A percentile compares a stretch with the other conserved stretches of the same genome.
Evolutionary conservation across 306 rosid genomes (phyloP).

Genomic region (Luffa aegyptiaca): DNA sequence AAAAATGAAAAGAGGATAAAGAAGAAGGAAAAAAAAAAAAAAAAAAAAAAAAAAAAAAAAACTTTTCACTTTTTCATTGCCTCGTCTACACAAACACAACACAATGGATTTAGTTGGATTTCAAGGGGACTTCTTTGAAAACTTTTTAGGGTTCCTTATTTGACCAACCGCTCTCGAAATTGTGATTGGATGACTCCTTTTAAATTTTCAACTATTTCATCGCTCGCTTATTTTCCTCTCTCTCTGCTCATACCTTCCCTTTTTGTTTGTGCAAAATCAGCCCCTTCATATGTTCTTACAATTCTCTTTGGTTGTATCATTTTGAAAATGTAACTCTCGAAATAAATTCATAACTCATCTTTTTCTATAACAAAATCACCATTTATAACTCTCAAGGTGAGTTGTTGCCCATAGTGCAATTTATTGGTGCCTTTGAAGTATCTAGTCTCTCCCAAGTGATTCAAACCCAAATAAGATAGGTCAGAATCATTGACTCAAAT

Average conservation of each 20-base stretch:
- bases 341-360: too few species aligned
- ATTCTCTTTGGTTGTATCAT: fast-evolving
- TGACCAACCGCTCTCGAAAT: neutral
- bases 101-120: neutral
- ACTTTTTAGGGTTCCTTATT: neutral
- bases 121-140: neutral
- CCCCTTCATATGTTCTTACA: too few species aligned
- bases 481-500: too few species aligned
- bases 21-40: neutral
- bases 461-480: too few species aligned
- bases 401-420: too few species aligned
- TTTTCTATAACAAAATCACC: too few species aligned
- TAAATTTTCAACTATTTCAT: too few species aligned
- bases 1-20: neutral
- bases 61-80: neutral
- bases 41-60: neutral
- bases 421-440: neutral
- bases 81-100: neutral
- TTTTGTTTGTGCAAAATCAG: neutral
- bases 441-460: neutral
- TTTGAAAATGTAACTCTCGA: neutral
- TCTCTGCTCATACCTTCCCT: too few species aligned
- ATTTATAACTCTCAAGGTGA: too few species aligned
- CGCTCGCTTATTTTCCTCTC: too few species aligned
- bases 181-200: neutral